Conservation (phyloP, 805 yeast genomes). For the Maudiozyma saulgeensis region DNA sequence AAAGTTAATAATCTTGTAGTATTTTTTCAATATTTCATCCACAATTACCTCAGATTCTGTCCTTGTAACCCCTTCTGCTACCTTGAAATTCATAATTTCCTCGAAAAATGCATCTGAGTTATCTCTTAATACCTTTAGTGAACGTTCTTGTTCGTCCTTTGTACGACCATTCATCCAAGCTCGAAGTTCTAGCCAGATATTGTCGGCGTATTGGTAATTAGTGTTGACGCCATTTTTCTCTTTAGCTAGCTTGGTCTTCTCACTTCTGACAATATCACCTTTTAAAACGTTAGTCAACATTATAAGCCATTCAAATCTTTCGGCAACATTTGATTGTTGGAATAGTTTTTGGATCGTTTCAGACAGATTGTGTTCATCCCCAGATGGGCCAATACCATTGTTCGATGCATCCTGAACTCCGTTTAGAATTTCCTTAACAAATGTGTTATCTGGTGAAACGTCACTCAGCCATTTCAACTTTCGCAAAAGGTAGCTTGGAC, state of each 20-base stretch:
- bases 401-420: neutral
- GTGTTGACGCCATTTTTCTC: constrained; percentile 29
- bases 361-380: neutral
- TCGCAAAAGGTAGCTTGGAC: neutral
- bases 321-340: constrained; percentile 40
- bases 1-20: constrained; percentile 58
- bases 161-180: constrained; percentile 80
- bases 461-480: neutral
- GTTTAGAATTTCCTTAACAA: neutral
- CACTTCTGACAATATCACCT: constrained; percentile 89
- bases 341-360: constrained; percentile 10
- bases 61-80: constrained; percentile 34
- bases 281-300: constrained; percentile 85
- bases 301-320: constrained; percentile 91
- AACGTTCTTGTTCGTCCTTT: constrained; percentile 65
- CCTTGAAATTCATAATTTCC: constrained; percentile 55
- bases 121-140: constrained; percentile 58
- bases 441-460: neutral
- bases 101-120: constrained; percentile 66
- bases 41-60: constrained; percentile 44
- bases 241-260: constrained; percentile 65
- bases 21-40: constrained; percentile 44
- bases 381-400: neutral
- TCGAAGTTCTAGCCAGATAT: constrained; percentile 77
- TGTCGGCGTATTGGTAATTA: constrained; percentile 26